These are phyloP conservation scores for Ramalina intermedia DNA, from an alignment of 495 filamentous ascomycete genomes.

Conservation along the genomic window DNA sequence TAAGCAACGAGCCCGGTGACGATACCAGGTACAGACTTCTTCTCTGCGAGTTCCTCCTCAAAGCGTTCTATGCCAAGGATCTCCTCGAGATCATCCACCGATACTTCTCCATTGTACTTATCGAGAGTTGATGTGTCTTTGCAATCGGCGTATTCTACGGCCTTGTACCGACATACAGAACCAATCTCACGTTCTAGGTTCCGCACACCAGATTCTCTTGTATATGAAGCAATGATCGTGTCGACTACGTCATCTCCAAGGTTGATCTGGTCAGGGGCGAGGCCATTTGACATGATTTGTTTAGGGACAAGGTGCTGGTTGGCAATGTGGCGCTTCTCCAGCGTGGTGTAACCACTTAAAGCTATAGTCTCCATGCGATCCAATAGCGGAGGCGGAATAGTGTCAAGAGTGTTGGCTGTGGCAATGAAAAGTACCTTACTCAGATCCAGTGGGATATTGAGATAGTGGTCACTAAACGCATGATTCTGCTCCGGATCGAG, in stretches of 20 bases:
- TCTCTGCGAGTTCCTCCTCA: constrained; percentile 90
- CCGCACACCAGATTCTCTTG: constrained; percentile 92
- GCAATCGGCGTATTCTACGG: constrained; percentile 84
- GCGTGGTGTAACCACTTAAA: constrained; percentile 86
- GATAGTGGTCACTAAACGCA: constrained; percentile 89
- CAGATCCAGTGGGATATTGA: constrained; percentile 89
- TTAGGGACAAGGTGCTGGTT: constrained; percentile 87
- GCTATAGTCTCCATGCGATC: constrained; percentile 94
- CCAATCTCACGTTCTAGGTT: constrained; percentile 94
- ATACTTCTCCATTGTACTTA: constrained; percentile 61
- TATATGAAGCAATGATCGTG: constrained; percentile 91
- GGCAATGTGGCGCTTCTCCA: constrained; percentile 97
- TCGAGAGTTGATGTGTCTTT: constrained; percentile 57
- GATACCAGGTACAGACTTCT: constrained; percentile 73
- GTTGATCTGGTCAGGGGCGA: constrained; percentile 54
- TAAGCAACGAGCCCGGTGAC: constrained; percentile 98
- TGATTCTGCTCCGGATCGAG: constrained; percentile 97
- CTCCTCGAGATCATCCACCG: constrained; percentile 64
- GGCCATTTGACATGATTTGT: constrained; percentile 71
- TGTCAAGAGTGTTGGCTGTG: constrained; percentile 93
- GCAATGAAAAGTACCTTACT: constrained; percentile 97
- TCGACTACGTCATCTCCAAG: constrained; percentile 74
- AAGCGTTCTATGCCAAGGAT: constrained; percentile 91
- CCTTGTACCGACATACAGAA: constrained; percentile 86
- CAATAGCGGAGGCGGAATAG: constrained; percentile 85